Conservation (phyloP, 163 green algal genomes). For the Smithsoniella earleae region DNA sequence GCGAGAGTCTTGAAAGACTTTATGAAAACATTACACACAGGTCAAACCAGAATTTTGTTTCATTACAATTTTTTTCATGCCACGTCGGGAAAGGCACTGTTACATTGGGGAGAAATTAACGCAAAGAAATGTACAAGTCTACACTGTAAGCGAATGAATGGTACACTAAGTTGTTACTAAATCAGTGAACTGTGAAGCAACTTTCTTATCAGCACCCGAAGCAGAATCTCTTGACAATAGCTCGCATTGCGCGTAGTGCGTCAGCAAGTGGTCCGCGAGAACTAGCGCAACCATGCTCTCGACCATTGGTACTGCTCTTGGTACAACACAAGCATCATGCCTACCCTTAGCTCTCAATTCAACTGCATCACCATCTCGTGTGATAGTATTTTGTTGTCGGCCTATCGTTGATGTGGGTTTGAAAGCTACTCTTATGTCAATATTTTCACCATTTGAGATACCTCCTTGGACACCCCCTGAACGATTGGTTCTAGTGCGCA, state of each 20-base stretch:
- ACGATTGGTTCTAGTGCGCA: conserved; percentile 87
- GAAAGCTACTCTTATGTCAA: conserved; percentile 89
- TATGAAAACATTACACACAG: no score
- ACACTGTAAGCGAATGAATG: no score
- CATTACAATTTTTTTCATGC: no score
- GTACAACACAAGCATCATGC: conserved; percentile 93
- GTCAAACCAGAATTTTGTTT: no score
- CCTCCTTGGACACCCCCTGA: conserved; percentile 85
- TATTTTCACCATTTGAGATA: conserved; percentile 93
- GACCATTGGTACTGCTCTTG: conserved; percentile 93
- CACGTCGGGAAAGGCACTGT: no score
- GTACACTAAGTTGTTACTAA: no score
- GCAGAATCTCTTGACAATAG: conserved; percentile 62
- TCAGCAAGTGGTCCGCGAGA: conserved; percentile 90
- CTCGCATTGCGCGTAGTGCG: conserved; percentile 84
- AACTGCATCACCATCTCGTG: conserved; percentile 60
- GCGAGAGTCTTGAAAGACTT: no score
- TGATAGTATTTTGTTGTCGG: conserved; percentile 83
- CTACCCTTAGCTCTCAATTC: conserved; percentile 71
- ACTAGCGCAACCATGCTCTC: conserved; percentile 91
- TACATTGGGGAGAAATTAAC: no score
- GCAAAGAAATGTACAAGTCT: no score
- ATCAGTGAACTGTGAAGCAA: conserved; percentile 52
- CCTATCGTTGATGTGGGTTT: conserved; percentile 96
- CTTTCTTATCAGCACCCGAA: conserved; percentile 41